Conservation (phyloP, 441 rosid species). For the Rhodomyrtus psidioides region DNA sequence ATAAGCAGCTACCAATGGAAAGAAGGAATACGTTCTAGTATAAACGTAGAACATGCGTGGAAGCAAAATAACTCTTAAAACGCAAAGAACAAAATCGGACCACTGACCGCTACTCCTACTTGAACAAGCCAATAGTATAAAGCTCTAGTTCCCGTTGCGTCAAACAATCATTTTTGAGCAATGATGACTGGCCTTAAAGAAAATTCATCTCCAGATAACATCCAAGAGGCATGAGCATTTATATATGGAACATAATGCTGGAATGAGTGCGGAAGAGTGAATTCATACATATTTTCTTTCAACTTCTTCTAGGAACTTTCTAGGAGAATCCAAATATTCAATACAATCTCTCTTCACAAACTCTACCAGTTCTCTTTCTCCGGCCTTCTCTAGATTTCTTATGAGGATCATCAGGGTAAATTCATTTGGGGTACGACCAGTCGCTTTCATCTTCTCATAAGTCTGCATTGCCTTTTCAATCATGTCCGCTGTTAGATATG, state of each 20-base stretch:
- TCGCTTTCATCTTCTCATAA: constrained; percentile 32
- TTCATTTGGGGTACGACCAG: constrained; percentile 38
- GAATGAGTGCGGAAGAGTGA: background rate
- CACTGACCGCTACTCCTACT: background rate
- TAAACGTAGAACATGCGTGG: background rate
- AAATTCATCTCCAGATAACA: background rate
- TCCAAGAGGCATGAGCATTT: background rate
- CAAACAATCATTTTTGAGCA: background rate
- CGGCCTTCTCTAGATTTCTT: constrained; percentile 41
- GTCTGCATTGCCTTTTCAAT: constrained; percentile 48
- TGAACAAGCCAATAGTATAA: background rate
- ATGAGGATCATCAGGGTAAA: constrained; percentile 47
- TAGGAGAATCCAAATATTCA: constrained; percentile 34
- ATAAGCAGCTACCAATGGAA: background rate
- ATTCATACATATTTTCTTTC: constrained; percentile 27
- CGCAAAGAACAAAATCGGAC: background rate
- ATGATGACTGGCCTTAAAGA: background rate
- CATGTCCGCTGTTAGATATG: constrained; percentile 35
- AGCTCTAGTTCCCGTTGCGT: background rate
- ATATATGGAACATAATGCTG: background rate
- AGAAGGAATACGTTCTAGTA: background rate
- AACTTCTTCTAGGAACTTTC: constrained; percentile 40
- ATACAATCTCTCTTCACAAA: constrained; percentile 35
- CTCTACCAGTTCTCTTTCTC: constrained; percentile 35
- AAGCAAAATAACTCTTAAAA: background rate